Percentiles rank a stretch among this genome's conserved stretches.
Evolutionary conservation across 2,329 filamentous ascomycete genomes (phyloP).

Genomic region (Exophiala aquamarina): DNA sequence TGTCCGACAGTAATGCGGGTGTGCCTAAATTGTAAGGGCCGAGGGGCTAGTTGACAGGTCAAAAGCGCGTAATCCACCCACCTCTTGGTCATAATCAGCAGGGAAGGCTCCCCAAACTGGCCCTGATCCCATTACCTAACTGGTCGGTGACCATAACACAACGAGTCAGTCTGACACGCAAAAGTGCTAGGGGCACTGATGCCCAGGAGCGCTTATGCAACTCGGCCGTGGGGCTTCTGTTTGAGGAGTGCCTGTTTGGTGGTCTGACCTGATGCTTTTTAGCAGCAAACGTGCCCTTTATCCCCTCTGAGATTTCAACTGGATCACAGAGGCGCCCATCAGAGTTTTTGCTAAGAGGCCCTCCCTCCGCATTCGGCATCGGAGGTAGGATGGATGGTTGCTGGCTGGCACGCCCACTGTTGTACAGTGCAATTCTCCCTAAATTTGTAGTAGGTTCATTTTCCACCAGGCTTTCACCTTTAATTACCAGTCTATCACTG

Average conservation of each 20-base stretch:
- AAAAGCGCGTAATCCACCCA: no score
- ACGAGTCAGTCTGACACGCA: slow-evolving; percentile 14
- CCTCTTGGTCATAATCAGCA: not conserved
- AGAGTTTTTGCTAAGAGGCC: not conserved
- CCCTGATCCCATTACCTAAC: slow-evolving; percentile 1
- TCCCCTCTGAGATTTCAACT: slow-evolving; percentile 5
- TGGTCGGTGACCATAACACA: slow-evolving; percentile 1
- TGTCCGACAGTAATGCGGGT: no score
- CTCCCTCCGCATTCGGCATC: no score
- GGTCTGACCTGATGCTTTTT: slow-evolving; percentile 13
- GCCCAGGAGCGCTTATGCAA: slow-evolving; percentile 25
- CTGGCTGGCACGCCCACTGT: no score
- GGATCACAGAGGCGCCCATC: slow-evolving; percentile 10
- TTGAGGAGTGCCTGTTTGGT: slow-evolving; percentile 8
- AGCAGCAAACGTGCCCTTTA: no score
- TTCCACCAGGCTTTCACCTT: no score
- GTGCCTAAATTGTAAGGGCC: no score
- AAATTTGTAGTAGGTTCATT: no score
- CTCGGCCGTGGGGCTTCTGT: slow-evolving; percentile 12
- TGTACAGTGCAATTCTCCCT: no score
- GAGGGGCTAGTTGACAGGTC: no score
- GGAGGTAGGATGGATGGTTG: no score
- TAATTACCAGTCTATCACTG: no score
- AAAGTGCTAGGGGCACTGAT: slow-evolving; percentile 8
- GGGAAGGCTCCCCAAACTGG: not conserved